Conservation (phyloP, 108 stramenopile genomes). For the Asterionellopsis glacialis region DNA sequence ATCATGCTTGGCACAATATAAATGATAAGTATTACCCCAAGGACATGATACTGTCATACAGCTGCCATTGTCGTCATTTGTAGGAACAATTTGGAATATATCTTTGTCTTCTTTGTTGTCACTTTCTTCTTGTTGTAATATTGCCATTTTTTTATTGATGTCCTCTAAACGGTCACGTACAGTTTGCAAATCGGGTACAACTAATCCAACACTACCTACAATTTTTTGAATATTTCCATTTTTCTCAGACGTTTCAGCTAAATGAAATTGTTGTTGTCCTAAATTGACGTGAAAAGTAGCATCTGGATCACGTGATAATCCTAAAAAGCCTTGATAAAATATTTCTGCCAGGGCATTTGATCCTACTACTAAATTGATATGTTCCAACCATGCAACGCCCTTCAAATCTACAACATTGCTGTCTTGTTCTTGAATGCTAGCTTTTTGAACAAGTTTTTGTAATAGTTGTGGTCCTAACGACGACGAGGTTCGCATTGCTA, state of each 20-base stretch:
- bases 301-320: slow-evolving; percentile 30
- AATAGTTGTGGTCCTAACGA: background rate
- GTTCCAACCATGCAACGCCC: slow-evolving; percentile 60
- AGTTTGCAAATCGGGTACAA: slow-evolving; percentile 26
- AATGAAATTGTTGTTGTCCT: slow-evolving; percentile 68
- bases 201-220: slow-evolving; percentile 37
- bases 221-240: slow-evolving; percentile 30
- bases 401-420: slow-evolving; percentile 18
- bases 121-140: slow-evolving; percentile 4
- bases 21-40: slow-evolving; percentile 38
- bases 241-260: slow-evolving; percentile 24
- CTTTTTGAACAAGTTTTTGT: background rate
- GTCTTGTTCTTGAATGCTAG: background rate
- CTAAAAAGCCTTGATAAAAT: slow-evolving; percentile 56
- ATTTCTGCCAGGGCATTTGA: slow-evolving; percentile 24
- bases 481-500: background rate
- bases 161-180: slow-evolving; percentile 16
- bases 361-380: slow-evolving; percentile 58
- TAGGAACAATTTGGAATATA: slow-evolving; percentile 18
- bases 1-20: slow-evolving; percentile 31
- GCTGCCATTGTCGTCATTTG: slow-evolving; percentile 11
- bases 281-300: slow-evolving; percentile 57
- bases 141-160: too few relatives aligned
- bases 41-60: slow-evolving; percentile 40
- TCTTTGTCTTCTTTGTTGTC: slow-evolving; percentile 10